Percentiles rank a stretch among this genome's conserved stretches.
phyloP scores from a whole-genome alignment of 805 yeast genomes.

The Saccharomycopsis lassenensis region DNA sequence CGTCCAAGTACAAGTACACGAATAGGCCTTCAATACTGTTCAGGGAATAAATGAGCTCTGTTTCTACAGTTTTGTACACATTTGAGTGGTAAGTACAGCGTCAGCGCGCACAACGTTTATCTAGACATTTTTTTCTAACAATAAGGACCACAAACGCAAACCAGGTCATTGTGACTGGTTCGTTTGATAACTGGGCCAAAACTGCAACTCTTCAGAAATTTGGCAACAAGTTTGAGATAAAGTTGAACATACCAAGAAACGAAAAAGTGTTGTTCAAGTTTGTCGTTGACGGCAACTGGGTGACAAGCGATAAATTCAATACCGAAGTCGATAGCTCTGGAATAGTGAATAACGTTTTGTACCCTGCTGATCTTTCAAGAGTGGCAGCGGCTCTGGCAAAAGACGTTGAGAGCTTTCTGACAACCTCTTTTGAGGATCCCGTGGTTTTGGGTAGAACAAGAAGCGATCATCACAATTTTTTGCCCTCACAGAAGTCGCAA shows the following conservation, averaged over 20 bases:
- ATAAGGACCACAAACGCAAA: conserved; percentile 19
- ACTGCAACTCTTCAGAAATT: conserved; percentile 37
- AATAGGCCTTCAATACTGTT: no score
- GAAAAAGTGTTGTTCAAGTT: conserved; percentile 36
- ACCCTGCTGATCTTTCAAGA: conserved; percentile 26
- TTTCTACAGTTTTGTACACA: conserved; percentile 15
- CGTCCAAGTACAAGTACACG: no score
- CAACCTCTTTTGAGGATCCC: background rate
- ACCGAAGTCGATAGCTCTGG: conserved; percentile 37
- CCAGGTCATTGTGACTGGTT: conserved; percentile 46
- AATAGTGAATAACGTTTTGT: conserved; percentile 39
- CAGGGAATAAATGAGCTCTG: no score
- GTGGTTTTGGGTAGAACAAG: no score
- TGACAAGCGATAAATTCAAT: conserved; percentile 24
- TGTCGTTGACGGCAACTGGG: conserved; percentile 54
- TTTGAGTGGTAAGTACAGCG: conserved; percentile 19
- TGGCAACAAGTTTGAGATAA: conserved; percentile 22
- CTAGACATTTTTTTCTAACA: no score
- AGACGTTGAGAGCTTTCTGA: conserved; percentile 3
- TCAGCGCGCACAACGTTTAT: no score
- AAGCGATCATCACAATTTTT: background rate
- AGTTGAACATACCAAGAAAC: conserved; percentile 21
- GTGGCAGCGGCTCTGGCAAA: no score
- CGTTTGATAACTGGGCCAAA: conserved; percentile 48
- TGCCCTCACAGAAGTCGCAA: conserved; percentile 11